Evolutionary conservation across 441 rosid genomes (phyloP).

Genomic region (Eruca vesicaria): DNA sequence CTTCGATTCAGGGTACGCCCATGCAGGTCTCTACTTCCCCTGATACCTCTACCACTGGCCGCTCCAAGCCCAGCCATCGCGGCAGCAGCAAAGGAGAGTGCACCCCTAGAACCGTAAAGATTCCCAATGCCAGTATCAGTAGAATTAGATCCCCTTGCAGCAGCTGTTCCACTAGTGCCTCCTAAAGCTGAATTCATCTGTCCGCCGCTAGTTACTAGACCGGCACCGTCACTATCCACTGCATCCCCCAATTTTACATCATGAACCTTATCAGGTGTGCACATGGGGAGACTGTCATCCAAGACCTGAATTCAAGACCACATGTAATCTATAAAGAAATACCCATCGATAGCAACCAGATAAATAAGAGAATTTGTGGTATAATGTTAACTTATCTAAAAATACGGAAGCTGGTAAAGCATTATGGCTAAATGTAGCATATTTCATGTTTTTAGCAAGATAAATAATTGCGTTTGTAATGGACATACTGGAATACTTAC

Average conservation of each 20-base stretch:
- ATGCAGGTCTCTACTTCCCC: slow-evolving; percentile 91
- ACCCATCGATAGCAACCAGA: not conserved
- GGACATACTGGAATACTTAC: slow-evolving; percentile 48
- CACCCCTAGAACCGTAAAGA: slow-evolving; percentile 89
- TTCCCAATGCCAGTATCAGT: slow-evolving; percentile 68
- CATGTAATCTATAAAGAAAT: not conserved
- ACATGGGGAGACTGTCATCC: slow-evolving; percentile 90
- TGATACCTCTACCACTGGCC: slow-evolving; percentile 89
- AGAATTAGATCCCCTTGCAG: slow-evolving; percentile 71
- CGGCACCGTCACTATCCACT: slow-evolving; percentile 57
- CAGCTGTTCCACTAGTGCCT: slow-evolving; percentile 81
- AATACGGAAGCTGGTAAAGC: not conserved
- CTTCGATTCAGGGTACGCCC: slow-evolving; percentile 76
- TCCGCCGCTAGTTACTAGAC: slow-evolving; percentile 56
- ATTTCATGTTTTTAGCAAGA: slow-evolving; percentile 1
- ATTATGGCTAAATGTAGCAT: not conserved
- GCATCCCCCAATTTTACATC: slow-evolving; percentile 95
- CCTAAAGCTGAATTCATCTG: slow-evolving; percentile 73
- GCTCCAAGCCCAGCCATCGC: slow-evolving; percentile 99
- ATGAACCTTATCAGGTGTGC: slow-evolving; percentile 93
- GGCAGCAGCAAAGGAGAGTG: slow-evolving; percentile 97
- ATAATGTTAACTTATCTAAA: not conserved
- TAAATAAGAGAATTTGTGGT: not conserved
- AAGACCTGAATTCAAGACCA: slow-evolving; percentile 55
- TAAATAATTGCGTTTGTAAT: not conserved